Evolutionary conservation across 352 stramenopile species (phyloP), one percentile per base, ranked within the genome.

Genomic region (Phytophthora gonapodyides): DNA sequence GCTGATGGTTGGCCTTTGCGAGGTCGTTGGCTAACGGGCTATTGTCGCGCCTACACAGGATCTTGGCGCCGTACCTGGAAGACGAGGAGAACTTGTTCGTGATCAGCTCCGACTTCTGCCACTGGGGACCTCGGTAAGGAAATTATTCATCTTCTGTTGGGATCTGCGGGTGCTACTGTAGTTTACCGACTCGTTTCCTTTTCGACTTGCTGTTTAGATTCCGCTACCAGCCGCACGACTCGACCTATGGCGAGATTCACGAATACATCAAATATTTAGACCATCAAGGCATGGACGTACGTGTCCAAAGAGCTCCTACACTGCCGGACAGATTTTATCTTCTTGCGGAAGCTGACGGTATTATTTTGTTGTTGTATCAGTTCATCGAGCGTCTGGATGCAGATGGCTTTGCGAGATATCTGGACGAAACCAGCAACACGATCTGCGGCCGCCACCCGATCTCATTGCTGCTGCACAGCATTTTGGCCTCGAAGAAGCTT

Each of bases 401-500:
- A 0, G 71, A 78, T 6, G 96, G 92, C 7, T 99, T 99, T 75
- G 80, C 82, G n/a, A 77, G 88, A 53, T 99, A 99, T 67, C 75
- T 99, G 40, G 78, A 94, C 53, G 77, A 97, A 73, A 98, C 94
- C 34, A 83, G 77, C 43, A 99, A 99, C 75, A 99, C 97, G 7
- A 99, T 99, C 64, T 99, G 97, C 63, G 97, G 97, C 6, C 88
- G 96, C 42, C 96, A 99, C 73, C 94, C 96, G 21, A 98, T 99
- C 63, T 84, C 81, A 50, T 58, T 93, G 42, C 58, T 93, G 62
- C 62, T 93, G 38, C 73, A 93, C 55, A 83, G 69, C 30, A 81
- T 91, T 35, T 64, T 64, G 45, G 75, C 75, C n/a, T 69, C 65
- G 36, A 71, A 80, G 33, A 74, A 60, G 52, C 80, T 84, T 44